Evolutionary conservation across 495 filamentous ascomycete genomes (phyloP).

Genomic region (Penicillium bovifimosum): DNA sequence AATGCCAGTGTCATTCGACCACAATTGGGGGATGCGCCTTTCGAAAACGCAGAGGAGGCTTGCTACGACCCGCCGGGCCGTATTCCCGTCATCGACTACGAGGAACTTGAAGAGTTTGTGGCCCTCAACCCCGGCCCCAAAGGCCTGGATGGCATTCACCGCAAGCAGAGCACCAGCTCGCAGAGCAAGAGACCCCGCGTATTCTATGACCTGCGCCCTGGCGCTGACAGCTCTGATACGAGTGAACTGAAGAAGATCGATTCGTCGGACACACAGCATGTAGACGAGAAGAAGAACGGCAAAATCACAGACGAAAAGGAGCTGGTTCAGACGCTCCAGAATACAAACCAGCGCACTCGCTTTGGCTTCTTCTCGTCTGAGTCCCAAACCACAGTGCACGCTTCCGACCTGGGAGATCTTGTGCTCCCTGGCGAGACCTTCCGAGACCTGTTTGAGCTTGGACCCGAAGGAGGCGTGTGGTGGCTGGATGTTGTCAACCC

Average conservation of each 20-base stretch:
- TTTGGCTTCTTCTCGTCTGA: conserved; percentile 97
- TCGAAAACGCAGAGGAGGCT: conserved; percentile 65
- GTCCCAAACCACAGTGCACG: conserved; percentile 84
- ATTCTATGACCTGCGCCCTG: conserved; percentile 59
- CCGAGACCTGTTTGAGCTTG: conserved; percentile 79
- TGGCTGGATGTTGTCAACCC: conserved; percentile 94
- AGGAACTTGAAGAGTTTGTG: conserved; percentile 82
- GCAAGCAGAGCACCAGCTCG: conserved; percentile 50
- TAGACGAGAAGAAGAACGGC: conserved; percentile 14
- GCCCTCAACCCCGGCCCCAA: conserved; percentile 50
- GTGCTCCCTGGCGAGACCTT: conserved; percentile 84
- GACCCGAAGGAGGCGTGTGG: conserved; percentile 73
- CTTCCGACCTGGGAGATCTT: conserved; percentile 78
- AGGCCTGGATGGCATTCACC: conserved; percentile 26
- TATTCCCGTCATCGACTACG: conserved; percentile 71
- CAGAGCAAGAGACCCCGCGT: conserved; percentile 45
- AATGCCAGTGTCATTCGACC: conserved; percentile 49
- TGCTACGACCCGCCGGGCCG: conserved; percentile 65
- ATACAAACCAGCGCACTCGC: conserved; percentile 58
- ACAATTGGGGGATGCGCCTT: conserved; percentile 40
- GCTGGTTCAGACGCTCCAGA: conserved; percentile 30
- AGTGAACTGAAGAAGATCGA: conserved; percentile 32
- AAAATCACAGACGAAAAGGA: conserved; percentile 32
- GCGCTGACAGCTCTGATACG: conserved; percentile 25
- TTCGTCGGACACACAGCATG: conserved; percentile 15